Percentiles rank a stretch among this genome's conserved stretches.
Conservation (phyloP, 2,329 filamentous ascomycete species). For the Claviceps cyperi region DNA sequence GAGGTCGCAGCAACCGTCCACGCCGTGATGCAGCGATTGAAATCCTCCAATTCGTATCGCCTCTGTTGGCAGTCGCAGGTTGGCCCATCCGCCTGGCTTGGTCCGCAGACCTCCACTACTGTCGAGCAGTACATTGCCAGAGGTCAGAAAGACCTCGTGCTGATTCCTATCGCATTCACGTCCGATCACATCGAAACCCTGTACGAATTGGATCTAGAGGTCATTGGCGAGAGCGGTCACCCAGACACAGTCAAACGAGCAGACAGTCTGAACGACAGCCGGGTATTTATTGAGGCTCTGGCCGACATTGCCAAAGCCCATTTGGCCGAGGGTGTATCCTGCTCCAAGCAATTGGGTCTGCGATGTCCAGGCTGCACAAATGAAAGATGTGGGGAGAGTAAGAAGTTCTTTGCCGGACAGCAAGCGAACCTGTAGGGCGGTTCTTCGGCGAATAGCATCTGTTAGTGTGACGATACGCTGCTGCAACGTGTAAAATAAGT, state of each 20-base stretch:
- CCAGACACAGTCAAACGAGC: conserved; percentile 73
- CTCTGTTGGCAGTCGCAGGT: conserved; percentile 98
- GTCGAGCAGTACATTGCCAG: conserved; percentile 82
- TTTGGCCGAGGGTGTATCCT: conserved; percentile 50
- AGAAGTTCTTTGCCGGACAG: conserved; percentile 46
- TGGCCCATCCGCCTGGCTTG: conserved; percentile 87
- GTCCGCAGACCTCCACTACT: conserved; percentile 79
- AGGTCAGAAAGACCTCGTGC: conserved; percentile 77
- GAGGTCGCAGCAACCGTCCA: conserved; percentile 94
- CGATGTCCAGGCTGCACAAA: conserved; percentile 90
- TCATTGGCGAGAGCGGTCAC: conserved; percentile 75
- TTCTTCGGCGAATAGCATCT: background rate
- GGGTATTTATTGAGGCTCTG: conserved; percentile 77
- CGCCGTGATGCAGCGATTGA: conserved; percentile 86
- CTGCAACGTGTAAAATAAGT: conserved; percentile 2
- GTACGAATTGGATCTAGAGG: conserved; percentile 85
- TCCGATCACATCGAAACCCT: conserved; percentile 98
- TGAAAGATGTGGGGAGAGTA: conserved; percentile 68
- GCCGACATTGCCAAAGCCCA: conserved; percentile 78
- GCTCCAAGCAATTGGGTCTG: conserved; percentile 74
- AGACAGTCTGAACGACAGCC: conserved; percentile 83
- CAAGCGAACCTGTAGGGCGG: conserved; percentile 13
- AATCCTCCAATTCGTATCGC: conserved; percentile 80
- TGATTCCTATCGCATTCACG: conserved; percentile 94
- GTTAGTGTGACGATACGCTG: conserved; percentile 3